These are phyloP conservation scores for Mycena filopes DNA, from an alignment of 768 basidiomycete species.

Conservation along the genomic window DNA sequence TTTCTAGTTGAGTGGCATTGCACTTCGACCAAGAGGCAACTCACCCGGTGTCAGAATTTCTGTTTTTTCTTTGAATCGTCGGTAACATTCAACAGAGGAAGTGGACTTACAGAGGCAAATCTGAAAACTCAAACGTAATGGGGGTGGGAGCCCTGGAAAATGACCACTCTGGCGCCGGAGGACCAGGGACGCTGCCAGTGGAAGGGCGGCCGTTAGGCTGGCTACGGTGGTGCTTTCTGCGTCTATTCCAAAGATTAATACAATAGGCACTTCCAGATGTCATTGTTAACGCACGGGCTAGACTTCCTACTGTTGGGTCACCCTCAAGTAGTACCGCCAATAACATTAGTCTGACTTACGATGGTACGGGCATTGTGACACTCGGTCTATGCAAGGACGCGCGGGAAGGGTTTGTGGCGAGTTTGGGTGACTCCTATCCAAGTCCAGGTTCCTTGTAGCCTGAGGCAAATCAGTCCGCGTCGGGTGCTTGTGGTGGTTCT, in stretches of 20 bases:
- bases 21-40: background rate
- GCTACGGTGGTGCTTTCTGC: conserved; percentile 2
- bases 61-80: background rate
- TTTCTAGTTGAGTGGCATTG: too few species aligned
- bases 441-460: background rate
- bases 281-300: conserved; percentile 18
- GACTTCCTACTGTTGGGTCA: conserved; percentile 8
- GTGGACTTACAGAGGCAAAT: conserved; percentile 7
- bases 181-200: conserved; percentile 19
- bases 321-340: background rate
- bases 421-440: background rate
- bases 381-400: conserved; percentile 1
- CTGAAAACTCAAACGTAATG: conserved; percentile 8
- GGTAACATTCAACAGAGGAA: too few species aligned
- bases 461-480: background rate
- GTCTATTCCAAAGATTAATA: conserved; percentile 1
- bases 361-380: conserved; percentile 19
- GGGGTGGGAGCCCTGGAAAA: conserved; percentile 5
- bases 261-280: background rate
- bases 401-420: background rate
- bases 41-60: conserved; percentile 18
- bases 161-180: conserved; percentile 15
- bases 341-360: conserved; percentile 14
- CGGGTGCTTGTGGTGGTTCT: conserved; percentile 16
- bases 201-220: conserved; percentile 2